Base-by-base conservation (phyloP, 2,329 filamentous ascomycete species). In the Neurospora sp. region DNA sequence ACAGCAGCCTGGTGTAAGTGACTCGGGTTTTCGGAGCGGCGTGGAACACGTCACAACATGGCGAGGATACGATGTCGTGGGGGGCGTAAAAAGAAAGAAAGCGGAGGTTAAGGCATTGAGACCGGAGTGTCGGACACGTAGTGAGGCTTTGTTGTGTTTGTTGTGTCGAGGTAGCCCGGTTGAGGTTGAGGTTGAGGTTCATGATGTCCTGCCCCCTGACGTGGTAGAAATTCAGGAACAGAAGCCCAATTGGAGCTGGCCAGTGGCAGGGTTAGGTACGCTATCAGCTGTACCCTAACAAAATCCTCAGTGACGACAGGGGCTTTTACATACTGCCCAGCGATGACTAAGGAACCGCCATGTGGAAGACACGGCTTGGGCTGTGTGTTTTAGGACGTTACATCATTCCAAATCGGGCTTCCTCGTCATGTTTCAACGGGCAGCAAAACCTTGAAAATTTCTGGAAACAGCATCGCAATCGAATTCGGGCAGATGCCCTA, bases 351-450 rank as follows among this genome's bases (percentile, higher is more conserved):
- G 28, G 46, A 17, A 62, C 38, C 66, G 69, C 67, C 71, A 67
- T 71, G 68, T 72, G 69, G 69, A 68, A 62, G 69, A 17, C 70
- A 67, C 67, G 66, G 43, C 66, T 43, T 38, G 39, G 39, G 38
- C 23, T 38, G 67, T 72, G 23, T 62, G 46, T 62, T 62, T 33
- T 10, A 33, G 52, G 52, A 62, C 23, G 23, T 62, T 62, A 17
- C 52, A 62, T 62, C 52, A 62, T 62, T 62, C 52, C 52, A 33
- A 33, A 62, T 62, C 23, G 52, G 52, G 52, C 52, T 33, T 62
- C 52, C 52, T 33, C 52, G 52, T 17, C 52, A 62, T 62, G 23
- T 33, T 58, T 58, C 23, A 58, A 58, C 23, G 11, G 46, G 46
- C 23, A 28, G 23, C 46, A 17, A 58, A 58, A 28, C 23, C 1